Conservation (phyloP, 2,329 filamentous ascomycete species). For the Neophaeococcomyces aloes region DNA sequence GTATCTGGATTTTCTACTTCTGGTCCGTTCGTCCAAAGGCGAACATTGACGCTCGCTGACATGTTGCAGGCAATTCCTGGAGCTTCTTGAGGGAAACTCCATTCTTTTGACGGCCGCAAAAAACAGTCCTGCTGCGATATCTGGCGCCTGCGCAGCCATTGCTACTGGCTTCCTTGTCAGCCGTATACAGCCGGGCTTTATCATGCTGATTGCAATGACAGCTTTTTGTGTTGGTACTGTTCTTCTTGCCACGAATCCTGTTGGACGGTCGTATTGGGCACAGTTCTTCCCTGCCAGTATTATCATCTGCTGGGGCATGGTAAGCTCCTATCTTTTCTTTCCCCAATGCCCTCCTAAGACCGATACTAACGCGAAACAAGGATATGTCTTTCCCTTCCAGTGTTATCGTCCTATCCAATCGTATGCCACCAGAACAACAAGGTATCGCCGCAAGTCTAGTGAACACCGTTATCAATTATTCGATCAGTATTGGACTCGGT, state of each 20-base stretch:
- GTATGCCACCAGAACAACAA: slow-evolving; percentile 22
- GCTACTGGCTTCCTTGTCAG: slow-evolving; percentile 21
- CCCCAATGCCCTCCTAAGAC: too few relatives aligned
- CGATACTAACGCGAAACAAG: too few relatives aligned
- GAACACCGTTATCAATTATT: slow-evolving; percentile 24
- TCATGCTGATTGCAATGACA: slow-evolving; percentile 30
- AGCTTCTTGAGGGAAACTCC: slow-evolving; percentile 20
- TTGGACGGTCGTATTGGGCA: slow-evolving; percentile 45
- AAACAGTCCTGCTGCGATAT: slow-evolving; percentile 24
- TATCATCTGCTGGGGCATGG: slow-evolving; percentile 40
- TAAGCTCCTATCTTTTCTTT: too few relatives aligned
- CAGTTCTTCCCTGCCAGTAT: slow-evolving; percentile 50
- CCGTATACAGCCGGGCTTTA: slow-evolving; percentile 21
- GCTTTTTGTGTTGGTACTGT: slow-evolving; percentile 22
- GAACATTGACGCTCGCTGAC: too few relatives aligned
- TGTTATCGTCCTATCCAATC: slow-evolving; percentile 24
- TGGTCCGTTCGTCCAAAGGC: neutral
- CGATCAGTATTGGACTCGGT: slow-evolving; percentile 22
- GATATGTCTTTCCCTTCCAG: slow-evolving; percentile 24
- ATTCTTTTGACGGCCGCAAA: slow-evolving; percentile 26
- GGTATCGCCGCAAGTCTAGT: slow-evolving; percentile 23
- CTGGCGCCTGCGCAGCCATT: slow-evolving; percentile 27
- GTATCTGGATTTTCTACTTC: slow-evolving; percentile 37
- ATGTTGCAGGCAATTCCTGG: slow-evolving; percentile 23
- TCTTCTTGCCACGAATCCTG: slow-evolving; percentile 14